Evolutionary conservation across 768 basidiomycete species (phyloP).

Genomic region (Trametopsis cervina): DNA sequence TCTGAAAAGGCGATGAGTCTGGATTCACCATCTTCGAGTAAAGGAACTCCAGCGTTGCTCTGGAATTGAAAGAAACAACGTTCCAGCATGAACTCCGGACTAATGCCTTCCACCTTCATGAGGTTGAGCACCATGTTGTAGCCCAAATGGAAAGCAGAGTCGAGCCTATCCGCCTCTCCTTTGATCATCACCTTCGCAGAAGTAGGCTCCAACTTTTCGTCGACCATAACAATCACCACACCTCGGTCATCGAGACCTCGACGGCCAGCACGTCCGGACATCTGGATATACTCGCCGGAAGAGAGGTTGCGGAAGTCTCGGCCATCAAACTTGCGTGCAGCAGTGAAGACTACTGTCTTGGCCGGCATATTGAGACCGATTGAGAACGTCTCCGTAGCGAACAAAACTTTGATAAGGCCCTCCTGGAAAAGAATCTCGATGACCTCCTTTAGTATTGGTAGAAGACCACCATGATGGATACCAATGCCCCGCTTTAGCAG

Average conservation of each 20-base stretch:
- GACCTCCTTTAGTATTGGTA: slow-evolving; percentile 97
- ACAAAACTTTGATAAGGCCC: slow-evolving; percentile 94
- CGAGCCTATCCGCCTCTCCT: slow-evolving; percentile 92
- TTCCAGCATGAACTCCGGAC: slow-evolving; percentile 97
- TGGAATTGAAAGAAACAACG: slow-evolving; percentile 99
- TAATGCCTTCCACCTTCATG: slow-evolving; percentile 97
- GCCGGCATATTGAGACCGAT: slow-evolving; percentile 99
- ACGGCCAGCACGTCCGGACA: slow-evolving; percentile 97
- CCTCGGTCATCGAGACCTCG: slow-evolving; percentile 97
- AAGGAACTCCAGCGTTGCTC: slow-evolving; percentile 85
- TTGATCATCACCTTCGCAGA: slow-evolving; percentile 97
- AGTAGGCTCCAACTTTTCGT: slow-evolving; percentile 91
- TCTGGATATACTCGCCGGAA: slow-evolving; percentile 97
- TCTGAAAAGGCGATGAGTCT: background rate
- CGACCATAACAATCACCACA: slow-evolving; percentile 99
- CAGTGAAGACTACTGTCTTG: slow-evolving; percentile 97
- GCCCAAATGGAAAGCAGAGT: slow-evolving; percentile 97
- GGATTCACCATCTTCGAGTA: slow-evolving; percentile 69
- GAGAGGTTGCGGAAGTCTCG: slow-evolving; percentile 90
- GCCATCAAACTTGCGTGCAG: slow-evolving; percentile 94
- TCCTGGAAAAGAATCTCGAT: slow-evolving; percentile 99
- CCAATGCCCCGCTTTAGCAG: slow-evolving; percentile 93
- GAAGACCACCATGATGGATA: slow-evolving; percentile 95
- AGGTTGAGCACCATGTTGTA: slow-evolving; percentile 99
- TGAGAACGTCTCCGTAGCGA: slow-evolving; percentile 98